Base-by-base conservation (phyloP, 129 eudicot genomes). In the Smallanthus sonchifolius region DNA sequence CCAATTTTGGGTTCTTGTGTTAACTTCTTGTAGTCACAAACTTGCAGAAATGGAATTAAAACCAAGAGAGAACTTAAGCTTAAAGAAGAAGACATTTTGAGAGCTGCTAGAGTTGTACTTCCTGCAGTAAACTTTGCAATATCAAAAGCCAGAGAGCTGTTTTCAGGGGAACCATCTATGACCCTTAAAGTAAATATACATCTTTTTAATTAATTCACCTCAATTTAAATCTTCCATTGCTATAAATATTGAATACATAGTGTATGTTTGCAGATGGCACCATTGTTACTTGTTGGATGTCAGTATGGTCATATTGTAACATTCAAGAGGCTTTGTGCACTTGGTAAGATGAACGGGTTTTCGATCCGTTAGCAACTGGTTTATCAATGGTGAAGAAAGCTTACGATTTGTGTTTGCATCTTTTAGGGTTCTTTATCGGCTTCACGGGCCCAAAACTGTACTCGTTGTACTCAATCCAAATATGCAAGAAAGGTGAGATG, bases 121-220 rank as follows among this genome's bases (percentile, higher is more conserved):
- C 96, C 98, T 16, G 87, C 96, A 62, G 52, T 89, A 30, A 92
- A 90, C 78, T 83, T 86, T 54, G 85, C 73, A n/a, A 81, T 92
- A 34, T 86, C 90, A 17, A 87, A 83, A 75, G 77, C 76, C 10
- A 59, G 87, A 61, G 75, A 82, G 42, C 40, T 92, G 56, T 92
- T 92, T 78, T 92, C 98, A 8, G 98, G 98, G 56, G 98, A 92
- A 65, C 95, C 98, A 44, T 87, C 90, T 37, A 92, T 82, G 88
- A 90, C 96, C 84, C 95, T 90, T 19, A 90, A 87, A 81, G 96
- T 92, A 89, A 73, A 60, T 69, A 14, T 39, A 40, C 69, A 48
- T 59, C 64, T 42, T 32, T 1, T 40, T 67, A 52, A 24, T 1
- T n/a, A 6, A 45, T 28, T 60, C n/a, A 71, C 44, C 48, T 39